Evolutionary conservation across 176 grass and related monocot species (phyloP).

Genomic region (Rhynchospora pubera): DNA sequence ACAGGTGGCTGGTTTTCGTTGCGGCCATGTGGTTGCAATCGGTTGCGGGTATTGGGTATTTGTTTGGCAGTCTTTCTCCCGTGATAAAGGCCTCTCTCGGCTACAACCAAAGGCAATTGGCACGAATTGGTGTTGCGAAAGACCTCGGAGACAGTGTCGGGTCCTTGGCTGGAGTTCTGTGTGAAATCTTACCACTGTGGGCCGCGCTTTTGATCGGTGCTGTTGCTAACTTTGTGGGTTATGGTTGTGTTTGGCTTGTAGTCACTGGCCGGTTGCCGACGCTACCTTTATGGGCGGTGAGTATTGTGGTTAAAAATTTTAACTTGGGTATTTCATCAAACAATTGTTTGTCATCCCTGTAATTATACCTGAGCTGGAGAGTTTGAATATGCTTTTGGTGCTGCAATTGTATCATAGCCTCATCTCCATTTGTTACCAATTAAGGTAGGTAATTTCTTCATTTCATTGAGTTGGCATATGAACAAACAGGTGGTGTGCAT

Average conservation of each 20-base stretch:
- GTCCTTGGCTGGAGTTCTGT: constrained; percentile 68
- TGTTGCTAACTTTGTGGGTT: constrained; percentile 61
- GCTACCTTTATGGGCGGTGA: constrained; percentile 64
- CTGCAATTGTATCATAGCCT: background rate
- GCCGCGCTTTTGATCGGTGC: constrained; percentile 65
- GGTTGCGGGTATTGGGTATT: constrained; percentile 78
- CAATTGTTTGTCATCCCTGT: background rate
- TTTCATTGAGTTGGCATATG: background rate
- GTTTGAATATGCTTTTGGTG: background rate
- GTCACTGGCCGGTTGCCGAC: constrained; percentile 51
- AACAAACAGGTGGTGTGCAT: background rate
- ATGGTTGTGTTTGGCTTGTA: constrained; percentile 88
- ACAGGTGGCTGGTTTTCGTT: constrained; percentile 84
- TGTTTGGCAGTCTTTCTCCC: constrained; percentile 82
- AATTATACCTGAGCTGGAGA: background rate
- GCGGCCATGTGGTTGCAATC: constrained; percentile 96
- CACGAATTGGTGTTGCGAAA: constrained; percentile 71
- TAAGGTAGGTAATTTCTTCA: background rate
- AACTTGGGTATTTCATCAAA: background rate
- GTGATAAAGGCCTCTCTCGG: constrained; percentile 64
- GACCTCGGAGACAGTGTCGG: constrained; percentile 89
- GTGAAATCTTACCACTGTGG: constrained; percentile 58
- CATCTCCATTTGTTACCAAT: background rate
- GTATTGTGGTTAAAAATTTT: background rate
- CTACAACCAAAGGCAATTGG: constrained; percentile 89